Percentiles rank a stretch among this genome's conserved stretches.
phyloP scores from a whole-genome alignment of 306 rosid genomes.

The Geum urbanum region DNA sequence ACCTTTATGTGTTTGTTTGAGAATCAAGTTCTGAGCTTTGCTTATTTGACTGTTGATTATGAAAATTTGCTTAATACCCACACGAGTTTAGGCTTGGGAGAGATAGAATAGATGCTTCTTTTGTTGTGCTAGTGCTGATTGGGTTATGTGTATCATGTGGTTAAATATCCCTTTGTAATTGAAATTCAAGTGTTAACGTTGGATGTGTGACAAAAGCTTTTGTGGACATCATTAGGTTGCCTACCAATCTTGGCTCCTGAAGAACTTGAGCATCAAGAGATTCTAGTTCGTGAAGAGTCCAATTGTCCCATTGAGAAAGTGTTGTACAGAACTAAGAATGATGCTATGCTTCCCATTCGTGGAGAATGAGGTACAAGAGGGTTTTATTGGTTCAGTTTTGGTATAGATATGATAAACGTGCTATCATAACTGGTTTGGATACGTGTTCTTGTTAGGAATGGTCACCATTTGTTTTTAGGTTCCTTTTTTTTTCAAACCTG shows the following conservation, averaged over 20 bases:
- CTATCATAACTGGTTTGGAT: neutral
- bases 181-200: neutral
- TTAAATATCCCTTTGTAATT: neutral
- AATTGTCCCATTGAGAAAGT: constrained; percentile 41
- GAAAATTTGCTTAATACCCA: neutral
- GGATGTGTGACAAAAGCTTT: constrained; percentile 18
- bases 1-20: too few relatives aligned
- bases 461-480: constrained; percentile 69
- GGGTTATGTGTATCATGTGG: neutral
- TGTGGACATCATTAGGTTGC: constrained; percentile 56
- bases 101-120: neutral
- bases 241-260: constrained; percentile 71
- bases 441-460: constrained; percentile 49
- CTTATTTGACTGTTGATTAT: neutral
- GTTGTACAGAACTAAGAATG: constrained; percentile 48
- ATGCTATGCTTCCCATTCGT: constrained; percentile 14
- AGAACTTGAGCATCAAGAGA: constrained; percentile 73
- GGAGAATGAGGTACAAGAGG: constrained; percentile 54
- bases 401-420: neutral
- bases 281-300: constrained; percentile 42
- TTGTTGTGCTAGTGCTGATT: neutral
- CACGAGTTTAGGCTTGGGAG: neutral
- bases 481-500: neutral
- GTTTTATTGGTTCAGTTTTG: neutral
- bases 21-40: too few relatives aligned